These are phyloP conservation scores for Cyberlindnera japonica DNA, from an alignment of 805 yeast species.

Conservation along the genomic window DNA sequence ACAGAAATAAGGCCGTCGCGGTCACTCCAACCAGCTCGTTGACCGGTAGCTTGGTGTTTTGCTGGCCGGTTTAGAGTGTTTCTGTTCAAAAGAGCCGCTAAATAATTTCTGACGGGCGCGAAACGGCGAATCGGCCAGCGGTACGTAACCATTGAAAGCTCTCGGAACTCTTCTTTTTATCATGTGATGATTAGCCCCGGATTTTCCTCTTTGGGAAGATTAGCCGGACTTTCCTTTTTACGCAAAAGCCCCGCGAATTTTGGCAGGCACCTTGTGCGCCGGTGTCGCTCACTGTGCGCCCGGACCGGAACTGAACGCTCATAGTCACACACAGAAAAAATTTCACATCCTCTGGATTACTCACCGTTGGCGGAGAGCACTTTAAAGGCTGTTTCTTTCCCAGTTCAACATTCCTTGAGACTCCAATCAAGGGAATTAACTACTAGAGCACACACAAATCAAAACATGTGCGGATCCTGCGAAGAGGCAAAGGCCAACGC, in stretches of 20 bases:
- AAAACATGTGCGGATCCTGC: conserved; percentile 25
- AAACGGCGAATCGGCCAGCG: no score
- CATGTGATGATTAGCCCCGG: not conserved
- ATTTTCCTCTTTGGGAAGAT: not conserved
- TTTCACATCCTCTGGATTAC: conserved; percentile 11
- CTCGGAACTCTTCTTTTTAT: not conserved
- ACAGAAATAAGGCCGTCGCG: no score
- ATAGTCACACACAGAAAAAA: conserved; percentile 12
- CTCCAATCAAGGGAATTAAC: not conserved
- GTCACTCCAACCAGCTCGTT: no score
- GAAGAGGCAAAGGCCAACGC: conserved; percentile 27
- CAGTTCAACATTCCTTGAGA: not conserved
- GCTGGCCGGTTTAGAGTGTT: no score
- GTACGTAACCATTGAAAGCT: no score
- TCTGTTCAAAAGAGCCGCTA: no score
- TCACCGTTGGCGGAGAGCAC: conserved; percentile 3
- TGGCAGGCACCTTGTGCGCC: no score
- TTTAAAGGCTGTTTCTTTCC: conserved; percentile 1
- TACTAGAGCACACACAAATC: not conserved
- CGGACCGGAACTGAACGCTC: conserved; percentile 8
- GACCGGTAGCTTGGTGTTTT: no score
- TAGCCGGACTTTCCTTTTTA: not conserved
- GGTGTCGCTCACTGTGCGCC: conserved; percentile 11
- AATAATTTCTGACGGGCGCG: no score
- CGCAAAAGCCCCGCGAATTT: not conserved